These are phyloP conservation scores for Cadophora luteo-olivacea DNA, from an alignment of 2,329 filamentous ascomycete genomes.

Conservation along the genomic window DNA sequence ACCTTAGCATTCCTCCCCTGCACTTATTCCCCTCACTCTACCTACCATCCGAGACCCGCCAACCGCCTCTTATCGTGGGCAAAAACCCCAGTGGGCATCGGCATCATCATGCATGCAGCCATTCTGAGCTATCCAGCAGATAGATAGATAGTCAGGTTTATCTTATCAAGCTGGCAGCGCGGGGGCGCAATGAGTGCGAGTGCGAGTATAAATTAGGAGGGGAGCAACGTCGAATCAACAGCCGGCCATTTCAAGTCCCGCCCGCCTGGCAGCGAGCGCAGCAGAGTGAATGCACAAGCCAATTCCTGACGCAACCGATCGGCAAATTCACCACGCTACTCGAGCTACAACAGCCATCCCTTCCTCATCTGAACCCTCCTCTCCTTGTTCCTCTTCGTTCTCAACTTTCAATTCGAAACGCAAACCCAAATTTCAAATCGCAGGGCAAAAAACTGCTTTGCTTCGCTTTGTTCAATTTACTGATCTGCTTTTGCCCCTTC, in stretches of 20 bases:
- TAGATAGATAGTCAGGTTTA: constrained; percentile 1
- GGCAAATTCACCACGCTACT: constrained; percentile 8
- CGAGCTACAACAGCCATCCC: not conserved
- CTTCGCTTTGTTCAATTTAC: not conserved
- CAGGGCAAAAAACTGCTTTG: not conserved
- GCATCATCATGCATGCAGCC: constrained; percentile 28
- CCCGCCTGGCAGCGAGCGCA: not conserved
- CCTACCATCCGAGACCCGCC: constrained; percentile 28
- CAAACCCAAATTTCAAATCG: not conserved
- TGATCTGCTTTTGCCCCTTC: constrained; percentile 8
- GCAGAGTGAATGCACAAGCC: constrained; percentile 15
- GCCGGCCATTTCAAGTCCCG: not conserved
- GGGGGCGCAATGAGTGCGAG: constrained; percentile 4
- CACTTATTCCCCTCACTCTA: constrained; percentile 27
- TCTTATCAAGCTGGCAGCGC: constrained; percentile 11
- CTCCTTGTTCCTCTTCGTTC: not conserved
- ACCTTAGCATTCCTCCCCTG: constrained; percentile 5
- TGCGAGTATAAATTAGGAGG: not conserved
- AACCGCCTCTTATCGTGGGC: constrained; percentile 35
- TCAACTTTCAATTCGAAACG: not conserved
- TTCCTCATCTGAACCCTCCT: not conserved
- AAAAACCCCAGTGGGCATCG: constrained; percentile 16
- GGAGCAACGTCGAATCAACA: constrained; percentile 9
- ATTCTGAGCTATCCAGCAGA: constrained; percentile 10
- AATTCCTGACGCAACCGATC: constrained; percentile 20